phyloP scores from a whole-genome alignment of 345 rosid species.

The Aquilaria sinensis region DNA sequence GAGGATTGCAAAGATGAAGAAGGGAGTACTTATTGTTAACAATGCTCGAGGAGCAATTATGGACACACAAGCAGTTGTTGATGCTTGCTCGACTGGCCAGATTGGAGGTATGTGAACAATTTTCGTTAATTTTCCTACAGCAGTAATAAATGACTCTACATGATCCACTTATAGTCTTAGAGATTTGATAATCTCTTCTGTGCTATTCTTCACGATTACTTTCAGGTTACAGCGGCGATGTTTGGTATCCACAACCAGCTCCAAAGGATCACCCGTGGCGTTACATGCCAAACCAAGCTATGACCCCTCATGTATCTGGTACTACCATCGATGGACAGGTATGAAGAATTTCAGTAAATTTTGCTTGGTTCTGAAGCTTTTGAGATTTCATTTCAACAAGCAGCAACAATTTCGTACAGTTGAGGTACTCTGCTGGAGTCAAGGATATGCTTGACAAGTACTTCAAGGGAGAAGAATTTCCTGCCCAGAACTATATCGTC shows the following conservation, averaged over 20 bases:
- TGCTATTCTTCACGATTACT: background rate
- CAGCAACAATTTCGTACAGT: slow-evolving; percentile 28
- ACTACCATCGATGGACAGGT: slow-evolving; percentile 97
- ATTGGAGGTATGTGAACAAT: slow-evolving; percentile 47
- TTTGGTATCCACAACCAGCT: slow-evolving; percentile 93
- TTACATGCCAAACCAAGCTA: slow-evolving; percentile 96
- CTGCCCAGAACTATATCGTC: slow-evolving; percentile 70
- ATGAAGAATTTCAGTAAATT: background rate
- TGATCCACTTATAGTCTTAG: background rate
- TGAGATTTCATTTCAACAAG: slow-evolving; percentile 1
- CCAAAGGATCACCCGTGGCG: slow-evolving; percentile 99
- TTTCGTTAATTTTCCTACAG: background rate
- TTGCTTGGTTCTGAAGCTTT: background rate
- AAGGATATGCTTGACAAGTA: slow-evolving; percentile 92
- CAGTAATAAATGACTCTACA: no score
- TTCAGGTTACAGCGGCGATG: slow-evolving; percentile 92
- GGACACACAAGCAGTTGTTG: slow-evolving; percentile 86
- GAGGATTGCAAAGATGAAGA: slow-evolving; percentile 75
- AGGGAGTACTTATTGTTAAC: slow-evolving; percentile 81
- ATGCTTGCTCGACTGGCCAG: slow-evolving; percentile 78
- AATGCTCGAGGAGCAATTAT: slow-evolving; percentile 96
- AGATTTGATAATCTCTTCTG: background rate
- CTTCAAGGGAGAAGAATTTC: slow-evolving; percentile 91
- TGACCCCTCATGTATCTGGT: slow-evolving; percentile 98
- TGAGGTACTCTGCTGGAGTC: slow-evolving; percentile 82